Evolutionary conservation across 495 filamentous ascomycete species (phyloP).

Genomic region (Penicillium egyptiacum): DNA sequence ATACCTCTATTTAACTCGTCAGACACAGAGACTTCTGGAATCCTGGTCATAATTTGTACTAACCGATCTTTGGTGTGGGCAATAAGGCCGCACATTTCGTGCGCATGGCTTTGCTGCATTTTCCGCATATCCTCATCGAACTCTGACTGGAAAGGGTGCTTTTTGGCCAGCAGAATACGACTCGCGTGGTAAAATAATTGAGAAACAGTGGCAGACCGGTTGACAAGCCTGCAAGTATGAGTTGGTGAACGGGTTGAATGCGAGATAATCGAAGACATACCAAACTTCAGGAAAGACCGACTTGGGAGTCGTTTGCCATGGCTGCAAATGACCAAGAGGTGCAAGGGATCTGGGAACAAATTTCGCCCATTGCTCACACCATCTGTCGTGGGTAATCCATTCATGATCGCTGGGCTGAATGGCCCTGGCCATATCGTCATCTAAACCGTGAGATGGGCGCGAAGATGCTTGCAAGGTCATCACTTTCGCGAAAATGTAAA

Average conservation of each 20-base stretch:
- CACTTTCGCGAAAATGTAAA: constrained; percentile 89
- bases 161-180: constrained; percentile 76
- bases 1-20: constrained; percentile 54
- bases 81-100: constrained; percentile 82
- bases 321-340: constrained; percentile 72
- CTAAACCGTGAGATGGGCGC: constrained; percentile 58
- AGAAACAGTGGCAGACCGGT: constrained; percentile 75
- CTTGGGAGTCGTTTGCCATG: constrained; percentile 63
- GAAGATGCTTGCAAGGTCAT: constrained; percentile 74
- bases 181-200: constrained; percentile 90
- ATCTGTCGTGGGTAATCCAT: constrained; percentile 70
- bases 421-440: constrained; percentile 45
- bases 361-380: constrained; percentile 80
- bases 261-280: constrained; percentile 46
- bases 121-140: constrained; percentile 60
- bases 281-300: constrained; percentile 87
- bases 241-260: constrained; percentile 14
- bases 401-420: constrained; percentile 66
- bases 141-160: constrained; percentile 65
- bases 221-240: constrained; percentile 63
- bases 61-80: constrained; percentile 78
- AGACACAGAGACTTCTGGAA: background rate
- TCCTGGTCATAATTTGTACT: constrained; percentile 13
- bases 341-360: constrained; percentile 81
- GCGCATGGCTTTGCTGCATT: constrained; percentile 68